These are phyloP conservation scores for Nannochloropsis salina DNA, from an alignment of 108 stramenopile species.

Conservation along the genomic window DNA sequence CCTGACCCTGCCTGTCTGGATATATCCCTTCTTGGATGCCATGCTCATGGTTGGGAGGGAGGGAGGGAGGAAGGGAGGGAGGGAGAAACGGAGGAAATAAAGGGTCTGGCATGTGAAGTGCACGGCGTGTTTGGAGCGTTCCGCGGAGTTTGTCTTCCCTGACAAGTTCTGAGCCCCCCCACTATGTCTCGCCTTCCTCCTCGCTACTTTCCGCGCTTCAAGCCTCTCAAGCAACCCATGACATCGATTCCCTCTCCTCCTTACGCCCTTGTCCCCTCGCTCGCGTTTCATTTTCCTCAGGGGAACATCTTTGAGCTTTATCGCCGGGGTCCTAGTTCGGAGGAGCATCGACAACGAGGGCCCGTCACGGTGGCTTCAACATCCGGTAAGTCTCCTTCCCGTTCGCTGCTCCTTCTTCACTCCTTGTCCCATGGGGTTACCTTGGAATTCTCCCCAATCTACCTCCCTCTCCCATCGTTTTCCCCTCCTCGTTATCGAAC, in stretches of 20 bases:
- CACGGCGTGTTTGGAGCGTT: not conserved
- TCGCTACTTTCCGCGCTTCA: not conserved
- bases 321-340: not conserved
- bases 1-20: not conserved
- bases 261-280: not conserved
- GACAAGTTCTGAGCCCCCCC: not conserved
- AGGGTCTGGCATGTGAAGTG: too few relatives aligned
- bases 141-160: not conserved
- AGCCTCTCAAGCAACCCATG: not conserved
- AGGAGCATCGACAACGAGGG: not conserved
- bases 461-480: not conserved
- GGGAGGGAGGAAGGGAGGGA: constrained; percentile 10
- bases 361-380: not conserved
- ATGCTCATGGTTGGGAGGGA: not conserved
- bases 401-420: not conserved
- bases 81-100: not conserved
- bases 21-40: not conserved
- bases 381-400: not conserved
- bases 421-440: too few relatives aligned
- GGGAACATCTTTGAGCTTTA: not conserved
- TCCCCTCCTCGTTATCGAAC: not conserved
- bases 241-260: not conserved
- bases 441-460: too few relatives aligned
- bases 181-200: not conserved
- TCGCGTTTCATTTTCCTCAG: not conserved